Percentiles rank a stretch among this genome's conserved stretches.
These are phyloP conservation scores for Pyricularia sp. DNA, from an alignment of 2,329 filamentous ascomycete species.

Conservation along the genomic window DNA sequence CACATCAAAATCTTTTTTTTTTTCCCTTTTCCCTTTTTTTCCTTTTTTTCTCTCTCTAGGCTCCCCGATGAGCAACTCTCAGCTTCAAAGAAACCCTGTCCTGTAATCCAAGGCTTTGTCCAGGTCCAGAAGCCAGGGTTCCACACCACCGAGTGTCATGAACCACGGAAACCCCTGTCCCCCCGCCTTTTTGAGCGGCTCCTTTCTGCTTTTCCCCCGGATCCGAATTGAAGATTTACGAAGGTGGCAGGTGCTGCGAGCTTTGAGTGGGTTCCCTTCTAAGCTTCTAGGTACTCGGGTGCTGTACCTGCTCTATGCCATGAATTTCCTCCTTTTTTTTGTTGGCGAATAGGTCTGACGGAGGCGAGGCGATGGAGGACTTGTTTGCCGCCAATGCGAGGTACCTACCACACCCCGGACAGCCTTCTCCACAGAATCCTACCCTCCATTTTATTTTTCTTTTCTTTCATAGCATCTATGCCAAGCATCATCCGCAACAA, in stretches of 20 bases:
- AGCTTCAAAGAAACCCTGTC: not conserved
- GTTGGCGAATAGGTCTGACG: not conserved
- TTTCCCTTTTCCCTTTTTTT: too few species aligned
- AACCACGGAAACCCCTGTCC: not conserved
- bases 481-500: not conserved
- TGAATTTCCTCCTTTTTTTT: not conserved
- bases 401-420: not conserved
- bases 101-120: not conserved
- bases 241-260: not conserved
- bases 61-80: too few species aligned
- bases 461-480: too few species aligned
- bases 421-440: too few species aligned
- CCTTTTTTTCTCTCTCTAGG: too few species aligned
- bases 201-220: not conserved
- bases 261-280: not conserved
- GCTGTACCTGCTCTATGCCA: too few species aligned
- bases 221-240: not conserved
- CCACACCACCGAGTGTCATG: not conserved
- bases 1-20: not conserved
- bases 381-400: not conserved
- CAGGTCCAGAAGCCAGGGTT: not conserved
- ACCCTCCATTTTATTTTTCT: too few species aligned
- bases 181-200: not conserved
- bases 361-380: not conserved
- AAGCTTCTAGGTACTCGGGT: too few species aligned